A percentile compares a stretch with the other conserved stretches of the same genome.
phyloP scores from a whole-genome alignment of 1,284 basidiomycete genomes.

The Heterobasidion occidentale region DNA sequence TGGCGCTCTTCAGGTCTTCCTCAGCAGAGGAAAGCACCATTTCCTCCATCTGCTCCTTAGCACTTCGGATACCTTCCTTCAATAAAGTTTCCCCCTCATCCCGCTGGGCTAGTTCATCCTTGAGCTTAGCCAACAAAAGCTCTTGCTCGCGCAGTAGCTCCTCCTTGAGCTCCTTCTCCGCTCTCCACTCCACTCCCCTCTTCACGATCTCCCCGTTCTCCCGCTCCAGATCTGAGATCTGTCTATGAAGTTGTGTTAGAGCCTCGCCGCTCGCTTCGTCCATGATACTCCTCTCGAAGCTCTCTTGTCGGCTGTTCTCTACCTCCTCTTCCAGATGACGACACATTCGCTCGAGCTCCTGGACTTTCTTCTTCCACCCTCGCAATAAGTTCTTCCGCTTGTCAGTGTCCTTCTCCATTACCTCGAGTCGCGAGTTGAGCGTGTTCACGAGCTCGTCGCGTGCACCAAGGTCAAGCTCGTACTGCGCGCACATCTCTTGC shows the following conservation, averaged over 20 bases:
- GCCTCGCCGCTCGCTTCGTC: slow-evolving; percentile 71
- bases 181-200: slow-evolving; percentile 26
- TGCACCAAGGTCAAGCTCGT: slow-evolving; percentile 61
- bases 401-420: slow-evolving; percentile 50
- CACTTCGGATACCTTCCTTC: slow-evolving; percentile 40
- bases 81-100: slow-evolving; percentile 47
- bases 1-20: slow-evolving; percentile 31
- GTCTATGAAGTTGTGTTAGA: slow-evolving; percentile 54
- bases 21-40: slow-evolving; percentile 24
- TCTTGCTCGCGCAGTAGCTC: slow-evolving; percentile 21
- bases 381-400: slow-evolving; percentile 45
- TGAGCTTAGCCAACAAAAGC: slow-evolving; percentile 32
- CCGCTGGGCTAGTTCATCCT: slow-evolving; percentile 38
- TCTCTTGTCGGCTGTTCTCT: slow-evolving; percentile 57
- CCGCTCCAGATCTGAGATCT: slow-evolving; percentile 51
- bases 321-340: slow-evolving; percentile 61
- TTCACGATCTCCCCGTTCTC: slow-evolving; percentile 45
- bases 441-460: slow-evolving; percentile 61
- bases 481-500: slow-evolving; percentile 63
- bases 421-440: slow-evolving; percentile 44
- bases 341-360: slow-evolving; percentile 58
- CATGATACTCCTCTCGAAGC: slow-evolving; percentile 66
- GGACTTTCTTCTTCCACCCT: slow-evolving; percentile 66
- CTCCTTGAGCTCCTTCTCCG: slow-evolving; percentile 21
- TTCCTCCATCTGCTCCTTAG: slow-evolving; percentile 51